phyloP scores from a whole-genome alignment of 345 rosid species.

The Excoecaria agallocha region DNA sequence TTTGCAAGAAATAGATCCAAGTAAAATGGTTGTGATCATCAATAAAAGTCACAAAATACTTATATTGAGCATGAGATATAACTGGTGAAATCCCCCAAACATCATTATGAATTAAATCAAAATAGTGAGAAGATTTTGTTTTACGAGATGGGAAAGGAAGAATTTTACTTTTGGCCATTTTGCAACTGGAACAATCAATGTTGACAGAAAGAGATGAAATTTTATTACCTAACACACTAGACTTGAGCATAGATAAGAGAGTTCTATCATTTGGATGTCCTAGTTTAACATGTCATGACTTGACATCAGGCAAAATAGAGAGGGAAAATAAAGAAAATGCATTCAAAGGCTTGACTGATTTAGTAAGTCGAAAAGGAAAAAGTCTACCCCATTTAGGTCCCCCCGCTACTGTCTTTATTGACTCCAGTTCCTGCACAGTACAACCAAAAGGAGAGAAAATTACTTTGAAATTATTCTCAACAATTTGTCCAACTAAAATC shows the following conservation, averaged over 20 bases:
- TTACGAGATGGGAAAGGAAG: neutral
- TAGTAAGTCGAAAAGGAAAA: neutral
- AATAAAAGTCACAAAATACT: no score
- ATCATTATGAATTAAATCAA: no score
- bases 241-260: neutral
- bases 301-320: neutral
- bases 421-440: neutral
- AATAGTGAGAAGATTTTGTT: neutral
- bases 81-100: no score
- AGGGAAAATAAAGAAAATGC: neutral
- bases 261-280: constrained; percentile 1
- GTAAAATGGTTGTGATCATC: neutral
- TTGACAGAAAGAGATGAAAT: neutral
- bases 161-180: neutral
- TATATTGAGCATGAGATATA: no score
- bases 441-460: no score
- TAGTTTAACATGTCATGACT: neutral
- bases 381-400: constrained; percentile 2
- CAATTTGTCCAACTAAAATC: no score
- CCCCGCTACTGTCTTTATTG: neutral
- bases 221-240: neutral
- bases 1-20: neutral
- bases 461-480: no score
- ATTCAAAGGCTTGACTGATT: neutral
- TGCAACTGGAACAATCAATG: neutral